phyloP scores from a whole-genome alignment of 257 asterid genomes.

The Orobanche coerulescens region DNA sequence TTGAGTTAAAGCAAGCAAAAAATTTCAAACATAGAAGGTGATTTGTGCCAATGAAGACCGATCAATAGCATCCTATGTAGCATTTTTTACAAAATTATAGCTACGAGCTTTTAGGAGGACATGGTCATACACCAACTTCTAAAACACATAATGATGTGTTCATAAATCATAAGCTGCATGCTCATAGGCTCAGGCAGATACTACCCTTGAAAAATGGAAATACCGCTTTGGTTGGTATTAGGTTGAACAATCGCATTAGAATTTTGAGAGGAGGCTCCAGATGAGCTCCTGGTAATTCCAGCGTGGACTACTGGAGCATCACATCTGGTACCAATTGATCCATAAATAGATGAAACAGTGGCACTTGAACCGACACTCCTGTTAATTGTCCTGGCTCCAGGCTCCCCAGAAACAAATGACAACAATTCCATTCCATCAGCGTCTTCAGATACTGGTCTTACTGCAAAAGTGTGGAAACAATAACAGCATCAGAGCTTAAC shows the following conservation, averaged over 20 bases:
- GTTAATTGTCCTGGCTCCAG: constrained; percentile 22
- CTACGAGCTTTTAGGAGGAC: not conserved
- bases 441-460: constrained; percentile 38
- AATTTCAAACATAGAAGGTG: constrained; percentile 10
- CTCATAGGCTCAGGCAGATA: constrained; percentile 10
- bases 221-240: constrained; percentile 45
- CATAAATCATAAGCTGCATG: not conserved
- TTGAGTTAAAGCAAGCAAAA: not conserved
- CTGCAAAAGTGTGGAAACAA: constrained; percentile 26
- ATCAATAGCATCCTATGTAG: not conserved
- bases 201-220: constrained; percentile 80
- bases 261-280: constrained; percentile 36
- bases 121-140: not conserved
- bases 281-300: constrained; percentile 35
- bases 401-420: constrained; percentile 56
- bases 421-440: constrained; percentile 55
- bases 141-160: not conserved
- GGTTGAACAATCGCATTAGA: constrained; percentile 32
- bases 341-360: constrained; percentile 32
- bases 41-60: not conserved
- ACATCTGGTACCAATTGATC: constrained; percentile 28
- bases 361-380: constrained; percentile 33
- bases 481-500: constrained; percentile 17
- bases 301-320: constrained; percentile 57
- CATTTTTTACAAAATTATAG: not conserved